A percentile compares a stretch with the other conserved stretches of the same genome.
Evolutionary conservation across 768 basidiomycete genomes (phyloP).

Genomic region (Mycena latifolia): DNA sequence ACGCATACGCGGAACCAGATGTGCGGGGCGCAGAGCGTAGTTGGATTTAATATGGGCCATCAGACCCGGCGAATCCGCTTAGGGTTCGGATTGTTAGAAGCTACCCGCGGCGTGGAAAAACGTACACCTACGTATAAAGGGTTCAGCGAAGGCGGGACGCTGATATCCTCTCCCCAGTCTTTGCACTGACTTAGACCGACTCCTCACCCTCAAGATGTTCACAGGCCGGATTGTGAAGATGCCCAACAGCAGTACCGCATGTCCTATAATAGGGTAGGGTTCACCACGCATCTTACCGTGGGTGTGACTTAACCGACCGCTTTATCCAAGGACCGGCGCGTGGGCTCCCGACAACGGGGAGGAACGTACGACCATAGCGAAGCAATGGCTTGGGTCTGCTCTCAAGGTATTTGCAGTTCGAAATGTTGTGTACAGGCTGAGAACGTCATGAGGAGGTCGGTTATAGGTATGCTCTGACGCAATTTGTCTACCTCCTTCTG

Average conservation of each 20-base stretch:
- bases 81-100: not conserved
- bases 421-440: constrained; percentile 7
- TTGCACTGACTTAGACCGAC: too few species aligned
- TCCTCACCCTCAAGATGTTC: constrained; percentile 13
- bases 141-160: not conserved
- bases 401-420: constrained; percentile 37
- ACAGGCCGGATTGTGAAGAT: constrained; percentile 28
- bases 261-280: constrained; percentile 35
- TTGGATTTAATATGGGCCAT: constrained; percentile 20
- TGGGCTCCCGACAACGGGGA: constrained; percentile 35
- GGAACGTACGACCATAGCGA: constrained; percentile 36
- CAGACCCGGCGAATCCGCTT: constrained; percentile 1
- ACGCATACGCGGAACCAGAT: constrained; percentile 16
- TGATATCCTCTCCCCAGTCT: not conserved
- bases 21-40: constrained; percentile 5
- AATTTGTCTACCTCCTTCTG: not conserved
- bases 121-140: constrained; percentile 18
- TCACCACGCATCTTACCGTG: not conserved
- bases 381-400: constrained; percentile 45
- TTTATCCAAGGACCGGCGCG: constrained; percentile 15
- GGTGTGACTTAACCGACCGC: not conserved
- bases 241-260: constrained; percentile 28
- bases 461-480: constrained; percentile 26
- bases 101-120: not conserved
- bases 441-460: constrained; percentile 14